Evolutionary conservation across 1,284 basidiomycete genomes (phyloP), one percentile per base, ranked within the genome.

Genomic region (Psilocybe mexicana): DNA sequence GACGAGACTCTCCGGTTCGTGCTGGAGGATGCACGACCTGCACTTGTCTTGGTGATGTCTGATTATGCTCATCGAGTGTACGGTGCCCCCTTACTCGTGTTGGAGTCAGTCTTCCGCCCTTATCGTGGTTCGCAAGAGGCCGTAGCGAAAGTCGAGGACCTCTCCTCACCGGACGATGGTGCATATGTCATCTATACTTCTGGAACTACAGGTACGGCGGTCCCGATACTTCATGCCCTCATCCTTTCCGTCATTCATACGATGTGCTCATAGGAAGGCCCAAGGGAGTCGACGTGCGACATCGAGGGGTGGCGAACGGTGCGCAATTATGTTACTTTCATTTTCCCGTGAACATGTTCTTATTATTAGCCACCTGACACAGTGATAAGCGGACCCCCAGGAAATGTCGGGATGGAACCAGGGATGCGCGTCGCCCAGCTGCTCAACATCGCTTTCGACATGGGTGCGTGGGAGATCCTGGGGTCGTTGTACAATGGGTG

Each of bases 101-200:
- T 71, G 12, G 70, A 71, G 45, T 47, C 60, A 0, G 60, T 68
- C 24, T 65, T 78, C 23, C 66, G 76, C 6, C 75, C 76, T 51
- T 72, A 74, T 44, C 67, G 71, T 18, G 47, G 65, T 1, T 35
- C 61, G 3, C 58, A 66, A 26, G 64, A 58, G 23, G 60, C 70
- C 30, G 60, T 54, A 14, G 60, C 59, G 43, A 71, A 72, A 54
- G 73, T 71, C 2, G 60, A 65, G 36, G 76, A 80, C 59, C 54
- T 75, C 0, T 76, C 73, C 3, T 67, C 67, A 33, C 68, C 74
- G 14, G 62, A 62, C 30, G 76, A 78, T 61, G 75, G 76, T 10
- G 74, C 73, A n/a, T 81, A 81, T 67, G 73, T 79, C 46, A 81
- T 82, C 42, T 82, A 81, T 61, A 81, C 80, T n/a, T 79, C 79